phyloP scores from a whole-genome alignment of 768 basidiomycete species.

The Nidularia sp. region DNA sequence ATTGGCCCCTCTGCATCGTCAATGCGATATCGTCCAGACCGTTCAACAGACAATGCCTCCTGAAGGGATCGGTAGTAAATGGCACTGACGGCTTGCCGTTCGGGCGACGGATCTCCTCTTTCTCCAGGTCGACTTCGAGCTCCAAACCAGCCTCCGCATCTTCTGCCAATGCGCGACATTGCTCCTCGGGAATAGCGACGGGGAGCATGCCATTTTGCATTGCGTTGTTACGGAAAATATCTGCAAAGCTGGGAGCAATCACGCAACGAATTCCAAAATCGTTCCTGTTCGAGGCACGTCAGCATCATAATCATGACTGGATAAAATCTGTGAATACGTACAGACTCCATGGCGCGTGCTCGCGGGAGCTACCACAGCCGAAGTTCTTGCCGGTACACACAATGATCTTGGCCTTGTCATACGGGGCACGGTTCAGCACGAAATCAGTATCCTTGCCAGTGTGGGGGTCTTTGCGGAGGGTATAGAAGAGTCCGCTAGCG shows the following conservation, averaged over 20 bases:
- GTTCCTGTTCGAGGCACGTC: constrained; percentile 37
- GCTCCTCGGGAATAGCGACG: constrained; percentile 60
- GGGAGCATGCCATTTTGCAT: constrained; percentile 96
- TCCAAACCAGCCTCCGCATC: constrained; percentile 76
- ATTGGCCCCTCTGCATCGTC: constrained; percentile 74
- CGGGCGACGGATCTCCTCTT: constrained; percentile 67
- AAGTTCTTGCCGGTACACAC: constrained; percentile 88
- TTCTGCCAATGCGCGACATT: constrained; percentile 67
- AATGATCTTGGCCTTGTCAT: constrained; percentile 70
- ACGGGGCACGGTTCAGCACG: constrained; percentile 77
- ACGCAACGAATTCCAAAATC: constrained; percentile 90
- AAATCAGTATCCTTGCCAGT: constrained; percentile 84
- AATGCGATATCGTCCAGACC: constrained; percentile 96
- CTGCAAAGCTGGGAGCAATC: constrained; percentile 86
- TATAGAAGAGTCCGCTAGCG: constrained; percentile 77
- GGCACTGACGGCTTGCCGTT: constrained; percentile 70
- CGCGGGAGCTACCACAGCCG: constrained; percentile 86
- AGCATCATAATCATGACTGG: background rate
- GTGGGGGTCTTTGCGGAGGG: constrained; percentile 72
- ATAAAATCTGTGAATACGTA: constrained; percentile 26
- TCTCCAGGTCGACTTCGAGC: constrained; percentile 82
- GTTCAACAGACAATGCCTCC: constrained; percentile 90
- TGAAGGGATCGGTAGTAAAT: constrained; percentile 87
- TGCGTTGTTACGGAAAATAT: constrained; percentile 85
- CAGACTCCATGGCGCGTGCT: constrained; percentile 89